Base-by-base conservation (phyloP, 164 flowering plant species). In the Tinospora cordifolia region DNA sequence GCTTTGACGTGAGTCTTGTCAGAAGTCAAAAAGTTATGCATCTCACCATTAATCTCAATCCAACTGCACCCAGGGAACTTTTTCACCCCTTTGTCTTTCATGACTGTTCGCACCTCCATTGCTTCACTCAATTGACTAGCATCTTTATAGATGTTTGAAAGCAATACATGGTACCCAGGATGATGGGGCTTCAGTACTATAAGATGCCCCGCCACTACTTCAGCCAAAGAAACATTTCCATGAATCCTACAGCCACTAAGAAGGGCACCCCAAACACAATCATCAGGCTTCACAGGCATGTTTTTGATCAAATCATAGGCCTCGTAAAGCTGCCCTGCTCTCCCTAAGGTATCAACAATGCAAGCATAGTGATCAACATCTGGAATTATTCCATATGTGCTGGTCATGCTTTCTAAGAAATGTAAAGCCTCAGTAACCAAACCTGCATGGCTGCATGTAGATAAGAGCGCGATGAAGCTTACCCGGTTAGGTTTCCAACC, bases 21-120 rank as follows among this genome's bases (percentile, higher is more conserved):
- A 58, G 68, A 72, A 4, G 72, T 75, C 46, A 71, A 44, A 65
- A 78, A 75, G 1, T 40, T 71, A 64, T 78, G 75, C 38, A 69
- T 36, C 44, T 64, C 68, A 59, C 77, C 75, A 24, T 54, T 46
- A 66, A 78, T 49, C 38, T 78, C 80, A 63, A 75, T 62, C 80
- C 80, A 78, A 78, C 80, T 78, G 22, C 44, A 72, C 26, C 80
- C 78, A 27, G 80, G 80, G 41, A 46, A 71, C 69, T 78, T 78
- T 8, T 49, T 72, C 51, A 78, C 78, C 2, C 78, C 75, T 13
- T 59, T 69, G 8, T 71, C 73, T 72, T 72, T 78, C 80, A 78
- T 78, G 36, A 7, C 67, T 25, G 78, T 60, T 66, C 80, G 72
- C 15, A 78, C 77, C 26, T 39, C 63, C 19, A 66, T 40, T 5